Base-by-base conservation (phyloP, 1,284 basidiomycete genomes). In the Cutaneotrichosporon sp. region DNA sequence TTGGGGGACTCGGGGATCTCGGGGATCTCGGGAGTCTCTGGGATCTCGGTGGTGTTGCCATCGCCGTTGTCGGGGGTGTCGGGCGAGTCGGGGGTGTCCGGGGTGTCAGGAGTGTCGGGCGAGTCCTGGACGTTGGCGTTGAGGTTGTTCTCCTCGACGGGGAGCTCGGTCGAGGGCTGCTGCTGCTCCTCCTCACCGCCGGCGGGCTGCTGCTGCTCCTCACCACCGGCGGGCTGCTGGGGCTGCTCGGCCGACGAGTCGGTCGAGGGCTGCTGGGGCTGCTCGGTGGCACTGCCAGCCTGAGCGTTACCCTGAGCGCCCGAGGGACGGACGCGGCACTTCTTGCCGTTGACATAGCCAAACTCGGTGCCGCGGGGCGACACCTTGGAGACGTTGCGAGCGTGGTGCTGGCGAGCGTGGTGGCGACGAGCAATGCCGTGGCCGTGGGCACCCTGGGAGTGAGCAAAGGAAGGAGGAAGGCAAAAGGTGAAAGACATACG, bases 241-340 rank as follows among this genome's bases (percentile, higher is more conserved):
- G 8, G 46, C 46, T 47, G 20, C 45, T 46, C 22, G 20, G 8
- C 24, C 24, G 46, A 0, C 11, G 46, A 25, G 20, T 22, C 24
- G 46, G 46, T 4, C 11, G 46, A 25, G 22, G 45, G 24, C 45
- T 47, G 45, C 46, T 47, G 22, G 25, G 46, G 46, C 22, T 47
- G 20, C 25, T 24, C 22, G 46, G 46, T 47, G 46, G 46, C 24
- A 24, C 46, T 47, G 24, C 27, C 46, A 47, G 24, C 18, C 24
- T 7, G 14, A 18, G 22, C 46, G 24, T 27, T 25, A 11, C 46
- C 22, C 46, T 47, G 24, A 25, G 16, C n/a, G n/a, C n/a, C 46
- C 24, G 46, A 16, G 24, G 46, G 46, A 9, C 46, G 46, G 24
- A 47, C 46, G 24, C 46, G 46, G 24, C 46, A 47, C 46, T 47